Percentiles rank a stretch among this genome's conserved stretches.
These are phyloP conservation scores for Colletotrichum orbiculare DNA, from an alignment of 2,329 filamentous ascomycete genomes.

Conservation along the genomic window DNA sequence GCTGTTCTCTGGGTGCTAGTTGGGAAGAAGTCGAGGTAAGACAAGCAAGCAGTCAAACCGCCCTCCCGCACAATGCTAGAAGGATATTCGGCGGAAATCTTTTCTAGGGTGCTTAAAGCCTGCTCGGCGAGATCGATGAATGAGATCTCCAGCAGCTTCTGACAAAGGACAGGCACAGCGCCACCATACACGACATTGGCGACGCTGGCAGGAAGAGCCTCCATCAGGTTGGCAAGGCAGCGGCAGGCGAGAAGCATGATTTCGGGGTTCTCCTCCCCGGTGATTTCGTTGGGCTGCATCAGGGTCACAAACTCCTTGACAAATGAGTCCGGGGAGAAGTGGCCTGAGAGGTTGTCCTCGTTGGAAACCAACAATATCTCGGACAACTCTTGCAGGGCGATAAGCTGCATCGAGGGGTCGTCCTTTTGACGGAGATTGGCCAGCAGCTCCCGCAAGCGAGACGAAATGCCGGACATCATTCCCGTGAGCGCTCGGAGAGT, in stretches of 20 bases:
- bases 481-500: conserved; percentile 89
- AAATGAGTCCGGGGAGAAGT: conserved; percentile 93
- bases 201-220: conserved; percentile 90
- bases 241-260: conserved; percentile 97
- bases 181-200: conserved; percentile 98
- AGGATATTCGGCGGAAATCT: conserved; percentile 96
- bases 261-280: conserved; percentile 89
- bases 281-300: conserved; percentile 90
- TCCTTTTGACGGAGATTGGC: conserved; percentile 83
- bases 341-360: conserved; percentile 94
- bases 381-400: conserved; percentile 92
- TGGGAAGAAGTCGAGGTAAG: conserved; percentile 96
- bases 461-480: conserved; percentile 88
- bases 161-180: conserved; percentile 92
- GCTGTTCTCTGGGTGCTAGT: conserved; percentile 97
- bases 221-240: conserved; percentile 97
- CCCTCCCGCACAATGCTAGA: conserved; percentile 95
- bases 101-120: conserved; percentile 94
- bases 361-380: conserved; percentile 94
- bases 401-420: conserved; percentile 87
- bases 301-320: conserved; percentile 92
- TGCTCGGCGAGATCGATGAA: conserved; percentile 99
- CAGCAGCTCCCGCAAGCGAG: conserved; percentile 81
- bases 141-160: conserved; percentile 93
- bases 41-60: conserved; percentile 93